Percentiles rank a stretch among this genome's conserved stretches.
phyloP scores from a whole-genome alignment of 352 stramenopile genomes.

The Vaucheria bursata region DNA sequence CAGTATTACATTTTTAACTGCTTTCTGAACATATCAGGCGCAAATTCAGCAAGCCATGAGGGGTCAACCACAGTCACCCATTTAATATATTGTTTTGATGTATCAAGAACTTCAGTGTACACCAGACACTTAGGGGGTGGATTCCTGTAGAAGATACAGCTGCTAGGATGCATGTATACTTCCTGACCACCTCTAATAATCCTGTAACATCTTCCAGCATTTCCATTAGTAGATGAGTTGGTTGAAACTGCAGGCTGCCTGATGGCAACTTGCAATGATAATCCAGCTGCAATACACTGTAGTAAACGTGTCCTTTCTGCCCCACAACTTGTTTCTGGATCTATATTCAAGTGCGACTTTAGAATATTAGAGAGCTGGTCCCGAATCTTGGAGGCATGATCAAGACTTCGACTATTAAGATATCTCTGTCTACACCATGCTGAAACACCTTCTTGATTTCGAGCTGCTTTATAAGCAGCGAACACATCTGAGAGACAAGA shows the following conservation, averaged over 20 bases:
- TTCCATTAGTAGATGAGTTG: neutral
- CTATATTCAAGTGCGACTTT: constrained; percentile 2
- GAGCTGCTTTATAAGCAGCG: neutral
- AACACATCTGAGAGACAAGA: neutral
- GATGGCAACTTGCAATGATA: constrained; percentile 43
- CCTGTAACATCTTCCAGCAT: constrained; percentile 27
- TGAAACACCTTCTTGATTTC: constrained; percentile 9
- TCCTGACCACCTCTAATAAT: constrained; percentile 22
- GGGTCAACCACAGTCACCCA: constrained; percentile 36
- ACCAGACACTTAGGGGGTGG: neutral
- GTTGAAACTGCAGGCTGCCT: constrained; percentile 21
- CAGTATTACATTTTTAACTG: too few relatives aligned
- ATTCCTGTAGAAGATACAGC: constrained; percentile 12
- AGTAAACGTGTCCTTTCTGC: constrained; percentile 37
- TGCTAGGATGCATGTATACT: constrained; percentile 18
- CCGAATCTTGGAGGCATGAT: constrained; percentile 22
- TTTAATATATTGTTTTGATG: constrained; percentile 33
- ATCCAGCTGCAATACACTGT: constrained; percentile 37
- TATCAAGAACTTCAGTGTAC: constrained; percentile 6
- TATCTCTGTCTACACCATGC: constrained; percentile 40
- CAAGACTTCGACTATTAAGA: constrained; percentile 30
- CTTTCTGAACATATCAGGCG: constrained; percentile 14
- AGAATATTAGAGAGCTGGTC: constrained; percentile 28
- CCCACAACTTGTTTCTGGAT: constrained; percentile 26
- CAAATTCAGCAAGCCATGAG: constrained; percentile 35